Base-by-base conservation (phyloP, 2,329 filamentous ascomycete species). In the Scedosporium dehoogii region DNA sequence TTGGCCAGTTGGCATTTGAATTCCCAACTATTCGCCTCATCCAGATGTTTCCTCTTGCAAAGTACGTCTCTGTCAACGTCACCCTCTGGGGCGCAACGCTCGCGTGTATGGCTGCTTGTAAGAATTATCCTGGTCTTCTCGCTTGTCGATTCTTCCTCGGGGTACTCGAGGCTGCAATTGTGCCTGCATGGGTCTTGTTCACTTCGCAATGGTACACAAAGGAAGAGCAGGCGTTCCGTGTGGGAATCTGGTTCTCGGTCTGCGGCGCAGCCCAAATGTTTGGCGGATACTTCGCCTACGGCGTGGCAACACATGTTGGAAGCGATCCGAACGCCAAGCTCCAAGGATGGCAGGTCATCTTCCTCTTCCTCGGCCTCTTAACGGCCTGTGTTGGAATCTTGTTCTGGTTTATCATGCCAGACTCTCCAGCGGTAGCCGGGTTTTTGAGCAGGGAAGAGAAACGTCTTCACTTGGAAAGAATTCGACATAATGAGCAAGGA, bases 191-290 rank as follows among this genome's bases (percentile, higher is more conserved):
- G 67, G 76, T 90, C 29, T 75, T 90, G 60, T 77, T 90, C 62
- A 87, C 82, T 0, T 79, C 81, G 41, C 88, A 88, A 77, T 90
- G 87, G 87, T 90, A 90, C 71, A 84, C 82, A 64, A 79, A 86
- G 41, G 81, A 87, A 62, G 87, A 90, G 67, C 88, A 90, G 69
- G 81, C 86, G 0, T 72, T 81, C 0, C 81, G 84, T 4, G 85
- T 90, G 3, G 87, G 85, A 0, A 89, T 85, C 71, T 90, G 87
- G 87, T 84, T 78, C 7, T 25, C 12, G 25, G 21, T 56, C 21
- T 25, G 46, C 69, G 87, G 88, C 1, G 80, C 79, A 0, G 87
- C 90, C 69, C 87, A 90, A 69, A 86, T 90, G 59, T 85, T 90
- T 6, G 87, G 87, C 38, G 88, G 88, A 5, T 79, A 90, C 0